Base-by-base conservation (phyloP, 1,284 basidiomycete species). In the Papiliotrema flavescens region DNA sequence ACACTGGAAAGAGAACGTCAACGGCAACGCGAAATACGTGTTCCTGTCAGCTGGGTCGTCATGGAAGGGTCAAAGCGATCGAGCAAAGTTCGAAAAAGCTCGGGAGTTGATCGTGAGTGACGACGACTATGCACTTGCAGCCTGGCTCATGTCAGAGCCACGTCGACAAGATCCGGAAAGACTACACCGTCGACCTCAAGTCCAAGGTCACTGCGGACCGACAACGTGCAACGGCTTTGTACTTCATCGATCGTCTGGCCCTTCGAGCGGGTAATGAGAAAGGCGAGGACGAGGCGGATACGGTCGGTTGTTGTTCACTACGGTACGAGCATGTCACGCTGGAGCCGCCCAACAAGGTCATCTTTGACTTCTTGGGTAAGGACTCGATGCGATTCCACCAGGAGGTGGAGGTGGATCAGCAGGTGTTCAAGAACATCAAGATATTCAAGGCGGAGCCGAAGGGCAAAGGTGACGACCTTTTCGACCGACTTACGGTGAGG, bases 231-330 rank as follows among this genome's bases (percentile, higher is more conserved):
- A 97, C 93, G 0, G 89, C 93, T 13, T 89, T 97, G 85, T 98
- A 98, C 77, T 91, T 98, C 78, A 97, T 98, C 68, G 93, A 98
- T 78, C 84, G 84, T 66, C 83, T 96, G 26, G 94, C 93, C 23
- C 86, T 98, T 72, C 89, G 93, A 82, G 93, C 92, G 46, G 93
- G 93, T 69, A 97, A 97, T 77, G 94, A 98, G 78, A 98, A 98
- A 77, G 93, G 92, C 45, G 94, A 96, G 67, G 93, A 98, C 62
- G 93, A 97, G 76, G 93, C 93, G 1, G 93, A 98, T 73, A 98
- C 93, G 0, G 91, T 97, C 54, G 93, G 93, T 73, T 97, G 94
- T 78, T 98, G 93, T 75, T 96, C 93, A 15, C 78, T 98, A 49
- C 89, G 92, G 23, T 93, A 87, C 74, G 91, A 97, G 74, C 93